phyloP scores from a whole-genome alignment of 345 rosid species.

The Eucalyptus cladocalyx region DNA sequence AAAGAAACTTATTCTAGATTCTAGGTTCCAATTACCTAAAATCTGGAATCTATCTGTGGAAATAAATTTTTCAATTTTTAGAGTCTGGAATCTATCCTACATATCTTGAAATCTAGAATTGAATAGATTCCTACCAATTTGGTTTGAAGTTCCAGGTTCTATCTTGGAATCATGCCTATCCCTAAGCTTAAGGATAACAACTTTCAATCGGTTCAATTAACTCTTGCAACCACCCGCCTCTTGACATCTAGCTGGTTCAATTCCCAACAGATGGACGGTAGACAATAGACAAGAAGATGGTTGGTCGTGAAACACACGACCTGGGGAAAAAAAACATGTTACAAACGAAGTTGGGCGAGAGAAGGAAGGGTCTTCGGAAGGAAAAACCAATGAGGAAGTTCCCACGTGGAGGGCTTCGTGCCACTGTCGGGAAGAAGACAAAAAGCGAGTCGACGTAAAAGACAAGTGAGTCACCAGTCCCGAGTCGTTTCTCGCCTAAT shows the following conservation, averaged over 20 bases:
- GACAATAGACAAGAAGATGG: background rate
- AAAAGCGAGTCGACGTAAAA: background rate
- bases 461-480: background rate
- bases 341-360: background rate
- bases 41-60: accelerated
- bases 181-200: accelerated
- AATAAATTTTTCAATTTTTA: too few species aligned
- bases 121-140: too few species aligned
- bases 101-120: too few species aligned
- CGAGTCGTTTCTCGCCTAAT: background rate
- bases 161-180: too few species aligned
- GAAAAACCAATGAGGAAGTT: background rate
- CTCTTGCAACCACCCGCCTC: background rate
- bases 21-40: accelerated
- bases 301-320: background rate
- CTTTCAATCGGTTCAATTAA: background rate
- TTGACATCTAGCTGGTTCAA: background rate
- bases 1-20: too few species aligned
- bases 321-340: background rate
- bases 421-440: background rate
- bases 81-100: accelerated
- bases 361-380: background rate
- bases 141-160: too few species aligned
- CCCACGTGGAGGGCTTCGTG: background rate
- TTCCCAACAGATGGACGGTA: background rate